Conservation (phyloP, 2,329 filamentous ascomycete species). For the Aspergillus alliaceus region DNA sequence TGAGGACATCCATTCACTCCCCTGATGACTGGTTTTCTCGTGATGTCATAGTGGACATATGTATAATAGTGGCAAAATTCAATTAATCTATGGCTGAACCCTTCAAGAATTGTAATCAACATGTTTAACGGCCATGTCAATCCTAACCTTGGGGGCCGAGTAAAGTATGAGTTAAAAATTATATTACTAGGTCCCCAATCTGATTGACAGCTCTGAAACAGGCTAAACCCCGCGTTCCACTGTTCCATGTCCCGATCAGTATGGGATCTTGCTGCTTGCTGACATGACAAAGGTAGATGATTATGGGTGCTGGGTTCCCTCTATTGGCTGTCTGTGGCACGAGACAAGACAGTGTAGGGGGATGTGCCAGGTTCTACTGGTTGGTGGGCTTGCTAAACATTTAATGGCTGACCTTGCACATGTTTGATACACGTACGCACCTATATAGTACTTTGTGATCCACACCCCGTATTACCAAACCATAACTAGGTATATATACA, state of each 20-base stretch:
- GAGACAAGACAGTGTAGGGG: neutral
- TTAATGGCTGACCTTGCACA: neutral
- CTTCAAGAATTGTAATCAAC: neutral
- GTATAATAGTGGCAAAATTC: neutral
- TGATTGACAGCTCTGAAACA: constrained; percentile 4
- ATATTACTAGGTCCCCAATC: neutral
- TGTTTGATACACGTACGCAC: neutral
- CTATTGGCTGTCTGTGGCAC: neutral
- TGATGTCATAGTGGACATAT: neutral
- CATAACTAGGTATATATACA: neutral
- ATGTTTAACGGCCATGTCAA: neutral
- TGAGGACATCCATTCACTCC: neutral
- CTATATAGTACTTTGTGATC: neutral
- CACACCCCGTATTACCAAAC: neutral
- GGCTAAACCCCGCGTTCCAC: constrained; percentile 5
- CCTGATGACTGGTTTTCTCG: neutral
- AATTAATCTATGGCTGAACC: neutral
- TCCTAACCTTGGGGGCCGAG: neutral
- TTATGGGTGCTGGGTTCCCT: neutral
- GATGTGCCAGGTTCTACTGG: neutral
- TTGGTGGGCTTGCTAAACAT: neutral
- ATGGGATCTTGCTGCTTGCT: neutral
- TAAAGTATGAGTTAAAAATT: neutral
- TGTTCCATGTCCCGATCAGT: neutral
- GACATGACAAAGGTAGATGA: neutral